Evolutionary conservation across 2,329 filamentous ascomycete genomes (phyloP).

Genomic region (Fusarium drepaniforme): DNA sequence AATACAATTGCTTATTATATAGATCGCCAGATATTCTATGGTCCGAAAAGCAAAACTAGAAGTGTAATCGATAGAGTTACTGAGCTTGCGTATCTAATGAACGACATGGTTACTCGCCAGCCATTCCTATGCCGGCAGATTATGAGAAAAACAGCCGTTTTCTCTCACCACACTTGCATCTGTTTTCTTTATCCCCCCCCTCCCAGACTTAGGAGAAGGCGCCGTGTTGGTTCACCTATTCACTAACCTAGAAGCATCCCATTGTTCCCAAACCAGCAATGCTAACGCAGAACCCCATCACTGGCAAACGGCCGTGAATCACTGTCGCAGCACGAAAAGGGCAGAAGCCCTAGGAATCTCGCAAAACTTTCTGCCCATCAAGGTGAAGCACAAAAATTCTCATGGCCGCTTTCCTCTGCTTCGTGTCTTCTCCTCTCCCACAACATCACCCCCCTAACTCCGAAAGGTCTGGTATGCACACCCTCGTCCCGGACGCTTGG

Average conservation of each 20-base stretch:
- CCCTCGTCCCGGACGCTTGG: no score
- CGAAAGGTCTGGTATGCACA: no score
- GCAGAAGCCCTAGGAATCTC: no score
- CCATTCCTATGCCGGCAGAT: background rate
- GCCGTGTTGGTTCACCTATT: background rate
- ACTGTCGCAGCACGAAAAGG: no score
- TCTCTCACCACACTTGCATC: background rate
- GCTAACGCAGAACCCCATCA: no score
- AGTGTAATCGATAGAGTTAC: background rate
- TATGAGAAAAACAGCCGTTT: background rate
- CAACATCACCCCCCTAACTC: no score
- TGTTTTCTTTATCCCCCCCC: background rate
- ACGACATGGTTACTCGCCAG: background rate
- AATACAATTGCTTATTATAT: background rate
- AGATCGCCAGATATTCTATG: background rate
- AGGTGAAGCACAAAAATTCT: no score
- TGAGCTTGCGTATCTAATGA: background rate
- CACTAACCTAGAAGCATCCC: background rate
- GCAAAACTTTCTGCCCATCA: no score
- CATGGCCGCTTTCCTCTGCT: no score
- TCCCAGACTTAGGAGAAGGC: background rate
- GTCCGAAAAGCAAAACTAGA: background rate
- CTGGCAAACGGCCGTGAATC: no score
- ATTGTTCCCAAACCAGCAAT: background rate
- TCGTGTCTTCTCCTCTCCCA: no score